Evolutionary conservation across 163 green algal genomes (phyloP).

Genomic region (Trebouxiophyceae sp.): DNA sequence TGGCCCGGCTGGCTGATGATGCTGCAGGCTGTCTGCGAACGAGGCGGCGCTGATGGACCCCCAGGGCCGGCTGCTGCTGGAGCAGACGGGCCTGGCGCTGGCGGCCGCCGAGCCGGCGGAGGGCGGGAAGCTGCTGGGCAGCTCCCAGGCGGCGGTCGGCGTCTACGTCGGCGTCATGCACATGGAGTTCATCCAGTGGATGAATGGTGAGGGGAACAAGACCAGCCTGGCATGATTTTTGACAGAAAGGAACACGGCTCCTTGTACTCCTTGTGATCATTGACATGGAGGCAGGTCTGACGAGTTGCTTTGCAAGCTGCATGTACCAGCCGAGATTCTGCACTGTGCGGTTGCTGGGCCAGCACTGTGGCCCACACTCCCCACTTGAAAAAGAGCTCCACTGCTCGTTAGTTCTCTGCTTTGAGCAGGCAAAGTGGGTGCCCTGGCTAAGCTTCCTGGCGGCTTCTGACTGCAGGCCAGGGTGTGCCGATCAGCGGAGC

Average conservation of each 20-base stretch:
- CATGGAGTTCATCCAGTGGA: conserved; percentile 31
- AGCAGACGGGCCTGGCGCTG: conserved; percentile 34
- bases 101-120: conserved; percentile 6
- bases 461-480: conserved; percentile 16
- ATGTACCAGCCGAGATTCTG: too few species aligned
- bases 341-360: too few species aligned
- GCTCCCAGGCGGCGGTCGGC: conserved; percentile 20
- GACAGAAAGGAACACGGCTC: too few species aligned
- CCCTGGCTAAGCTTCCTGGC: too few species aligned
- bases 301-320: too few species aligned
- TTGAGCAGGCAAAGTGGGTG: too few species aligned
- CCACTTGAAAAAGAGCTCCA: too few species aligned
- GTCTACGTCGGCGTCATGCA: conserved; percentile 76
- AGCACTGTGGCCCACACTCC: too few species aligned
- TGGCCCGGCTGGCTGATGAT: neutral
- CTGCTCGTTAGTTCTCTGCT: too few species aligned
- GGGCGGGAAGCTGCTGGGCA: neutral
- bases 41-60: conserved; percentile 76
- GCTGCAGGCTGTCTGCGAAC: conserved; percentile 21
- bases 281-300: too few species aligned
- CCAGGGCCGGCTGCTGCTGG: conserved; percentile 72
- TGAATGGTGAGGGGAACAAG: conserved; percentile 15
- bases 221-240: too few species aligned
- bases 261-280: too few species aligned
- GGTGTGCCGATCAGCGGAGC: conserved; percentile 15